A percentile compares a stretch with the other conserved stretches of the same genome.
These are phyloP conservation scores for Dioscorea cayenensis DNA, from an alignment of 116 monocot genomes.

Conservation along the genomic window DNA sequence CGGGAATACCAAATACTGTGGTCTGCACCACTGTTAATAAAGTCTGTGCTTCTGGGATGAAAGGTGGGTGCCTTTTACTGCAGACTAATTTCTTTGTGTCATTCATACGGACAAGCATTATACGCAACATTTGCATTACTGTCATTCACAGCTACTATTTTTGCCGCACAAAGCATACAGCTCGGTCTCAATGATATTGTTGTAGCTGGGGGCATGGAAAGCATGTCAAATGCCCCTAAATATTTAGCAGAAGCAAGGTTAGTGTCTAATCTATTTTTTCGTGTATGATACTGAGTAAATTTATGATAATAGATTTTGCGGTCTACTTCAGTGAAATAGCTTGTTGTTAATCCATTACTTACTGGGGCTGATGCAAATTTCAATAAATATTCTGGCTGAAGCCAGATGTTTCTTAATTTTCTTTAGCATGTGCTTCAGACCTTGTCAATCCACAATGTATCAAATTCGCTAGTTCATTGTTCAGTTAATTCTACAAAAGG, in stretches of 20 bases:
- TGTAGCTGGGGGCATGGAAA: constrained; percentile 98
- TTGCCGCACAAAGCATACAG: constrained; percentile 91
- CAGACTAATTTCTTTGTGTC: not conserved
- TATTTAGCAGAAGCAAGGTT: constrained; percentile 96
- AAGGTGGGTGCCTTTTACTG: constrained; percentile 39
- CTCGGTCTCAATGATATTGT: constrained; percentile 93
- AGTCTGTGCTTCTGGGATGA: constrained; percentile 99
- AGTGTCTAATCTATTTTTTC: not conserved
- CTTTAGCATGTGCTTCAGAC: too few species aligned
- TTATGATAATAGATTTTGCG: too few species aligned
- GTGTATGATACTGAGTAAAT: not conserved
- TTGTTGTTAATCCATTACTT: too few species aligned
- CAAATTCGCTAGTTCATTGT: too few species aligned
- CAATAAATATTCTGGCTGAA: too few species aligned
- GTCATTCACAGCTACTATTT: constrained; percentile 66
- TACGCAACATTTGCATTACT: not conserved
- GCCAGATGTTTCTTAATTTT: too few species aligned
- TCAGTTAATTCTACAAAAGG: too few species aligned
- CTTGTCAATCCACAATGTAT: too few species aligned
- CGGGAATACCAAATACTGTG: constrained; percentile 87
- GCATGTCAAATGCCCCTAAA: constrained; percentile 99
- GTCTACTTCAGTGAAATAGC: too few species aligned
- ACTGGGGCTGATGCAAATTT: too few species aligned
- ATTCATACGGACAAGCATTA: not conserved
- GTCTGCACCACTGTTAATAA: constrained; percentile 93